Evolutionary conservation across 163 green algal species (phyloP).

Genomic region (Chloromonas sp.): DNA sequence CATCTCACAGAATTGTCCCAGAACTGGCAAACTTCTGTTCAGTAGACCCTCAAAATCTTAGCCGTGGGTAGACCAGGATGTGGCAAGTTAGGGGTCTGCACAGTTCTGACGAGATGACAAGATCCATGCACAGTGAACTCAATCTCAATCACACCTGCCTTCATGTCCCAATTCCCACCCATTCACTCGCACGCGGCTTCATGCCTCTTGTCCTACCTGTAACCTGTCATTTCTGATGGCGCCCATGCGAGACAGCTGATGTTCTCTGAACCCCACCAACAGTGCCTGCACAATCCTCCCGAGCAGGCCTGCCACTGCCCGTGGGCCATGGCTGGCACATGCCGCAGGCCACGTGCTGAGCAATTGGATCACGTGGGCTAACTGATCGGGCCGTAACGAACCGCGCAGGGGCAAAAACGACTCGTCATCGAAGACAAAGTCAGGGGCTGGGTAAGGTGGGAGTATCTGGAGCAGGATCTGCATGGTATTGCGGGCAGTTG

Average conservation of each 20-base stretch:
- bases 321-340: neutral
- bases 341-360: neutral
- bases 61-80: no score
- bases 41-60: no score
- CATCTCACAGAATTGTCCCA: no score
- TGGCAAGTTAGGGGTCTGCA: no score
- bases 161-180: no score
- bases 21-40: no score
- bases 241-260: neutral
- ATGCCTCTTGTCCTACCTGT: no score
- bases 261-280: neutral
- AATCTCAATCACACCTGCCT: no score
- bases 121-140: no score
- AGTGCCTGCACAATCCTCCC: neutral
- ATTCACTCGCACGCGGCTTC: no score
- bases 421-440: neutral
- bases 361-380: neutral
- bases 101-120: no score
- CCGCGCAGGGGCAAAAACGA: neutral
- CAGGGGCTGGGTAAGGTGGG: neutral
- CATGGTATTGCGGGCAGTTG: neutral
- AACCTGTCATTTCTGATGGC: neutral
- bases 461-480: neutral
- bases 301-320: neutral
- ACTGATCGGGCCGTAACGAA: neutral